Conservation (phyloP, 345 rosid genomes). For the Salix koriyanagi region DNA sequence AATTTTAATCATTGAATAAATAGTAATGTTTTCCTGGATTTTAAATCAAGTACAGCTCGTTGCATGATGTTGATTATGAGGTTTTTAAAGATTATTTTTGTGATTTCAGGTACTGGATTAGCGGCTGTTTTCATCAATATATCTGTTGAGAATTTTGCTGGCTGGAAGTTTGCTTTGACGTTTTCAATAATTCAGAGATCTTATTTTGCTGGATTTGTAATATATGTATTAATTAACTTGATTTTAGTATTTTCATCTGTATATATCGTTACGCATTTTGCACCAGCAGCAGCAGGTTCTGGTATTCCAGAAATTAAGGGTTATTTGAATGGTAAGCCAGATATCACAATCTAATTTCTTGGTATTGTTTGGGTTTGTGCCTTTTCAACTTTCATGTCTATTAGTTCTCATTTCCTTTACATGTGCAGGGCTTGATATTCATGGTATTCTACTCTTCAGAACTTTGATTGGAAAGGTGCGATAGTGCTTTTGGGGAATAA, state of each 20-base stretch:
- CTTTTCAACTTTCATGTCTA: background rate
- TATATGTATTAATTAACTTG: slow-evolving; percentile 76
- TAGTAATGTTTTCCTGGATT: too few relatives aligned
- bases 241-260: slow-evolving; percentile 85
- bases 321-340: slow-evolving; percentile 74
- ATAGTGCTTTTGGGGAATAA: slow-evolving; percentile 6
- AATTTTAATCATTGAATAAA: too few relatives aligned
- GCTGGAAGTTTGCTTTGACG: slow-evolving; percentile 82
- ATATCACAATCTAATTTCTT: background rate
- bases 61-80: too few relatives aligned
- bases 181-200: slow-evolving; percentile 83
- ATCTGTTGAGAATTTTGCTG: slow-evolving; percentile 94
- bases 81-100: background rate
- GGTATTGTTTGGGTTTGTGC: background rate
- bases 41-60: too few relatives aligned
- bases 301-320: slow-evolving; percentile 99
- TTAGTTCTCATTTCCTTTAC: slow-evolving; percentile 1
- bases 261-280: slow-evolving; percentile 74
- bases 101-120: slow-evolving; percentile 75
- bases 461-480: slow-evolving; percentile 93
- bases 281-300: slow-evolving; percentile 99
- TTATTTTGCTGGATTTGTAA: slow-evolving; percentile 71
- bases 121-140: slow-evolving; percentile 91
- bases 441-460: slow-evolving; percentile 85
- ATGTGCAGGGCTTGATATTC: slow-evolving; percentile 75